Percentiles rank a stretch among this genome's conserved stretches.
Evolutionary conservation across 176 grass and related monocot genomes (phyloP).

Genomic region (Miscanthus lutarioriparius): DNA sequence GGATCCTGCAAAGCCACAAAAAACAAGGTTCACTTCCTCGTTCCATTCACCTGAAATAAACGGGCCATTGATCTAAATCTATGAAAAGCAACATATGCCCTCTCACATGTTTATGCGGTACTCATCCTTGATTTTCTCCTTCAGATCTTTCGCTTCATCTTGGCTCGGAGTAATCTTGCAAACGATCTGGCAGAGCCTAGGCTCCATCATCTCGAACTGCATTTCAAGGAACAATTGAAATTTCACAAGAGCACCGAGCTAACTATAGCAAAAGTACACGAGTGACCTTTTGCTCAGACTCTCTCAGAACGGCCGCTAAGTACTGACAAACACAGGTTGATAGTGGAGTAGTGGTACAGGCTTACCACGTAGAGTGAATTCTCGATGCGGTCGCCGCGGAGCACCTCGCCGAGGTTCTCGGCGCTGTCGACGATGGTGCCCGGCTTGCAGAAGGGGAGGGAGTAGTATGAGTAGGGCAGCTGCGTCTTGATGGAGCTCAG

Average conservation of each 20-base stretch:
- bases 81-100: not conserved
- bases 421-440: constrained; percentile 71
- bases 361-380: constrained; percentile 79
- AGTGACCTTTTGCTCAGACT: not conserved
- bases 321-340: not conserved
- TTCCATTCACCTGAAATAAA: not conserved
- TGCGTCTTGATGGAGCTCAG: constrained; percentile 88
- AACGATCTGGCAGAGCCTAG: constrained; percentile 77
- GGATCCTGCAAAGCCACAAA: constrained; percentile 59
- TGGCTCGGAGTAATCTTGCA: constrained; percentile 57
- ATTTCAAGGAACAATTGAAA: constrained; percentile 11
- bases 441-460: constrained; percentile 74
- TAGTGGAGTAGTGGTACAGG: not conserved
- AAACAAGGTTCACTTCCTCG: not conserved
- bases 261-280: not conserved
- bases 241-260: not conserved
- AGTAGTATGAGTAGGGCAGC: constrained; percentile 94
- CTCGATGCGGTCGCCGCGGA: constrained; percentile 84
- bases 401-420: constrained; percentile 95
- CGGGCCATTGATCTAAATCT: not conserved
- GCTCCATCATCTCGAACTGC: constrained; percentile 93
- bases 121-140: constrained; percentile 88
- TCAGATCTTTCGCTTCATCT: constrained; percentile 57
- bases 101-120: constrained; percentile 87
- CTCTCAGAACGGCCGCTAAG: not conserved